Conservation (phyloP, 148 eudicot genomes). For the Persicaria maculosa region DNA sequence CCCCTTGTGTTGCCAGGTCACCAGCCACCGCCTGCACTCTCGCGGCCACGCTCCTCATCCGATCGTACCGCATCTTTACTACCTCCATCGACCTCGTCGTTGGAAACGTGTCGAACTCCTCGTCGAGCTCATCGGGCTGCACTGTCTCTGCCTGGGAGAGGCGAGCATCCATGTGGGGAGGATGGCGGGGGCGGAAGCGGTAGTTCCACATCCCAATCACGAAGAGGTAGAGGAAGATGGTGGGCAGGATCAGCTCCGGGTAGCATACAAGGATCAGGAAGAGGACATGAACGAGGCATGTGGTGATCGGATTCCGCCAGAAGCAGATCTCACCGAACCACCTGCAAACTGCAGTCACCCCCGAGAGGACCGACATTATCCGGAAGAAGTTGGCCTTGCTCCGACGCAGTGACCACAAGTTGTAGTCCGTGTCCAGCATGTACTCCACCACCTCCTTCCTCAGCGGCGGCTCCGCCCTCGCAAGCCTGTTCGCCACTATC, state of each 20-base stretch:
- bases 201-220: conserved; percentile 92
- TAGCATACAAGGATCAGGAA: conserved; percentile 80
- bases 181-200: conserved; percentile 61
- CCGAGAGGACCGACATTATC: conserved; percentile 69
- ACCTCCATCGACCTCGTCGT: conserved; percentile 51
- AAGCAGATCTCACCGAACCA: conserved; percentile 65
- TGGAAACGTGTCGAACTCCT: conserved; percentile 88
- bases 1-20: conserved; percentile 87
- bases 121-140: conserved; percentile 72
- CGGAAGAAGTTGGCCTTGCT: conserved; percentile 86
- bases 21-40: conserved; percentile 77
- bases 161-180: conserved; percentile 90
- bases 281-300: conserved; percentile 71
- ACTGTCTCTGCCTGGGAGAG: conserved; percentile 75
- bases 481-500: conserved; percentile 59
- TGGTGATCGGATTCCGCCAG: conserved; percentile 84
- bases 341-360: conserved; percentile 42
- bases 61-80: conserved; percentile 70
- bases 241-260: conserved; percentile 81
- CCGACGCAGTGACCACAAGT: conserved; percentile 74
- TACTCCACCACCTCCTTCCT: conserved; percentile 73
- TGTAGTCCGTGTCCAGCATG: conserved; percentile 86
- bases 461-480: conserved; percentile 84
- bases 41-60: conserved; percentile 70
- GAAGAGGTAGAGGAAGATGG: conserved; percentile 80